Conservation (phyloP, 2,329 filamentous ascomycete species). For the Capronia epimyces region DNA sequence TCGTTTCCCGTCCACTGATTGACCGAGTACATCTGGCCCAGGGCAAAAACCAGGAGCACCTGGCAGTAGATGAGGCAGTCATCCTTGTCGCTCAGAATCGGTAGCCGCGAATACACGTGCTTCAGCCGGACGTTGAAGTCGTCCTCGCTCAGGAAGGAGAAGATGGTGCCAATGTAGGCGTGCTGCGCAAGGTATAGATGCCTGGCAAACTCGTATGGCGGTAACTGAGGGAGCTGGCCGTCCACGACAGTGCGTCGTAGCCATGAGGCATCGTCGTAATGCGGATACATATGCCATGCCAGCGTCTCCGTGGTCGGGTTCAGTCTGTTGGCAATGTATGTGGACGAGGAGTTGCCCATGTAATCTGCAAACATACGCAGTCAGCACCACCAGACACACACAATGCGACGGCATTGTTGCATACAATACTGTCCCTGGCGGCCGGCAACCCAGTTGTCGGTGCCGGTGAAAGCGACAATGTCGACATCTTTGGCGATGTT, state of each 20-base stretch:
- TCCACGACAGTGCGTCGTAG: constrained; percentile 30
- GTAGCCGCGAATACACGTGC: constrained; percentile 42
- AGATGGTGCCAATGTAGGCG: constrained; percentile 54
- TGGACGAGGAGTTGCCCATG: constrained; percentile 35
- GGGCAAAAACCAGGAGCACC: constrained; percentile 49
- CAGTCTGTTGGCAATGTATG: constrained; percentile 35
- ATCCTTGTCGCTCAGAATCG: constrained; percentile 42
- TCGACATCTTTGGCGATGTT: constrained; percentile 37
- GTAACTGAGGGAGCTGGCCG: constrained; percentile 39
- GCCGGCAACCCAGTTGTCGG: constrained; percentile 33
- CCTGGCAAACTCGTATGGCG: constrained; percentile 48
- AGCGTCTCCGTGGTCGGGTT: constrained; percentile 33
- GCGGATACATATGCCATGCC: constrained; percentile 35
- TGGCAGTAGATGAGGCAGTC: constrained; percentile 50
- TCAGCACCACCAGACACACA: constrained; percentile 39
- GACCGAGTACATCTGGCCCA: constrained; percentile 53
- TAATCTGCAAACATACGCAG: constrained; percentile 35
- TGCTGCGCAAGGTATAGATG: constrained; percentile 50
- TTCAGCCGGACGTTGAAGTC: constrained; percentile 45
- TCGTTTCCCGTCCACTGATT: constrained; percentile 52
- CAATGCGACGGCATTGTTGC: neutral
- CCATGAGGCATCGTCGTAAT: constrained; percentile 35
- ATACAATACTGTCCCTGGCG: constrained; percentile 33
- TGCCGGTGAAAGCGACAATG: constrained; percentile 30
- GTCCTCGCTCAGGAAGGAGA: constrained; percentile 47